Evolutionary conservation across 148 eudicot genomes (phyloP).

Genomic region (Amaranthus hypochondriacus): DNA sequence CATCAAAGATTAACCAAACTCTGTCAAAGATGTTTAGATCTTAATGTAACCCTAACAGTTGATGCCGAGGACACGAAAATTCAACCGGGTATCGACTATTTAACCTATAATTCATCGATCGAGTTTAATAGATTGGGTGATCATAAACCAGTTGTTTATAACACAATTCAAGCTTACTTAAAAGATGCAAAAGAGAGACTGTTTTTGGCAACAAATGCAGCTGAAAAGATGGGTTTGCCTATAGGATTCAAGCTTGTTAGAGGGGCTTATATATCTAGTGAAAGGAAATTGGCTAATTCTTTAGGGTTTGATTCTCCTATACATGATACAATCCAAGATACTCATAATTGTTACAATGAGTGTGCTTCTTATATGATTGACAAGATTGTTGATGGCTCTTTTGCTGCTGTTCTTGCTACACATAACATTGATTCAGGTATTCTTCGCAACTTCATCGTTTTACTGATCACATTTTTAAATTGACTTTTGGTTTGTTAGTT

Average conservation of each 20-base stretch:
- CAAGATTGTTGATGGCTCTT: conserved; percentile 49
- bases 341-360: conserved; percentile 69
- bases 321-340: conserved; percentile 52
- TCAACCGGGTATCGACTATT: conserved; percentile 82
- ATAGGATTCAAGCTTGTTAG: conserved; percentile 84
- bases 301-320: conserved; percentile 72
- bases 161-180: conserved; percentile 76
- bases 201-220: conserved; percentile 36
- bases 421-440: conserved; percentile 86
- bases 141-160: conserved; percentile 43
- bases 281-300: conserved; percentile 49
- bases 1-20: conserved; percentile 47
- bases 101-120: conserved; percentile 64
- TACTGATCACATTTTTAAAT: background rate
- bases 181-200: conserved; percentile 73
- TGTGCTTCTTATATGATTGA: conserved; percentile 79
- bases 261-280: conserved; percentile 86
- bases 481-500: too few relatives aligned
- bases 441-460: background rate
- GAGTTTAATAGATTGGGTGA: conserved; percentile 35
- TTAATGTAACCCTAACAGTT: conserved; percentile 63
- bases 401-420: conserved; percentile 75
- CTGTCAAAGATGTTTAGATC: conserved; percentile 44
- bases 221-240: conserved; percentile 61
- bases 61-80: conserved; percentile 86